phyloP scores from a whole-genome alignment of 202 grass and related monocot species.

The Zoysia matrella region DNA sequence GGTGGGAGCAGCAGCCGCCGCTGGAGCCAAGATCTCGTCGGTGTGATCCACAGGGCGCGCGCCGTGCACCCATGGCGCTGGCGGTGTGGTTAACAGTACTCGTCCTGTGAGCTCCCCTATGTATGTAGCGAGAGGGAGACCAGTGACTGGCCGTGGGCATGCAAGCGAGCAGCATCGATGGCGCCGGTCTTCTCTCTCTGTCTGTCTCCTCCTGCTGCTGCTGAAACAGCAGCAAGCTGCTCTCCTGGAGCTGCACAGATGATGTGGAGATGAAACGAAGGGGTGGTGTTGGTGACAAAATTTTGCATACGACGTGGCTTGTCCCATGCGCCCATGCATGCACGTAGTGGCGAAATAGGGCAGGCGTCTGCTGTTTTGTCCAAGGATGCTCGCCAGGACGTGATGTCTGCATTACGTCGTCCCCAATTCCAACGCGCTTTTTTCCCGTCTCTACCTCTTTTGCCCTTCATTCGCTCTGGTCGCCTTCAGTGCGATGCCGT shows the following conservation, averaged over 20 bases:
- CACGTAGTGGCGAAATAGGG: slow-evolving; percentile 40
- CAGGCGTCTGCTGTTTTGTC: slow-evolving; percentile 45
- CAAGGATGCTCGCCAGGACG: slow-evolving; percentile 36
- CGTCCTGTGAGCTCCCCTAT: slow-evolving; percentile 2
- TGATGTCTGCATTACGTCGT: slow-evolving; percentile 45
- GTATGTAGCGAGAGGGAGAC: slow-evolving; percentile 54
- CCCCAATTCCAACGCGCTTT: slow-evolving; percentile 15
- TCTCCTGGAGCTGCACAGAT: slow-evolving; percentile 21
- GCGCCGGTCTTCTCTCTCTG: too few species aligned
- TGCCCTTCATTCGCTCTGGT: background rate
- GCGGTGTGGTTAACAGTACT: background rate
- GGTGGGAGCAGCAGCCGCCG: background rate
- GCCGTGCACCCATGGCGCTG: background rate
- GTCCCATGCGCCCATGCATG: slow-evolving; percentile 53
- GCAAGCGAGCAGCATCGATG: slow-evolving; percentile 8
- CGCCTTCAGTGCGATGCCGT: background rate
- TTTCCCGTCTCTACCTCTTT: background rate
- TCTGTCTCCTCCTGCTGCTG: background rate
- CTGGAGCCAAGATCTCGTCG: slow-evolving; percentile 39
- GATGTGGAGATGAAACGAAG: slow-evolving; percentile 16
- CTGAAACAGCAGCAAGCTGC: slow-evolving; percentile 33
- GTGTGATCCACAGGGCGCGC: slow-evolving; percentile 41
- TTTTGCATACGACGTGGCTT: slow-evolving; percentile 59
- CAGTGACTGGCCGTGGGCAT: background rate
- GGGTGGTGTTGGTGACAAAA: slow-evolving; percentile 40